Percentiles rank a stretch among this genome's conserved stretches.
Evolutionary conservation across 768 basidiomycete genomes (phyloP).

Genomic region (Serendipita indica): DNA sequence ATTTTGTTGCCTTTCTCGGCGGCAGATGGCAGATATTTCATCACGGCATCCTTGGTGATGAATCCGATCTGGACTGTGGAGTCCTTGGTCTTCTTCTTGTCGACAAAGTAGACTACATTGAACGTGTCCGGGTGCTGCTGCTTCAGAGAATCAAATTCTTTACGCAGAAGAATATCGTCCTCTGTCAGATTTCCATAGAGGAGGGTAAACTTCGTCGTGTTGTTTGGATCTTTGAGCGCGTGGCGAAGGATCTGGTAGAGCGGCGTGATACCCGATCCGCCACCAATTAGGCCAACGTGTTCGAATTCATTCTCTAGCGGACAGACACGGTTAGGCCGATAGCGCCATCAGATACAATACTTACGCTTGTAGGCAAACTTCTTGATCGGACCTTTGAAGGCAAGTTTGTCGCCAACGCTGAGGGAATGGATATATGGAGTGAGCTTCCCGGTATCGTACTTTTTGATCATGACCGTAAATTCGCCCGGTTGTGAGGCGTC

Average conservation of each 20-base stretch:
- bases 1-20: slow-evolving; percentile 56
- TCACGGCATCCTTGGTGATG: slow-evolving; percentile 56
- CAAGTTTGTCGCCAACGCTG: slow-evolving; percentile 65
- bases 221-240: slow-evolving; percentile 52
- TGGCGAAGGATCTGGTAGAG: slow-evolving; percentile 70
- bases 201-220: slow-evolving; percentile 91
- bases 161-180: slow-evolving; percentile 74
- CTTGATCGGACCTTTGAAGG: slow-evolving; percentile 79
- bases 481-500: slow-evolving; percentile 59
- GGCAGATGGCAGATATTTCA: slow-evolving; percentile 47
- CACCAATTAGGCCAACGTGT: slow-evolving; percentile 77
- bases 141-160: slow-evolving; percentile 57
- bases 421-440: slow-evolving; percentile 71
- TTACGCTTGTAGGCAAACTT: slow-evolving; percentile 79
- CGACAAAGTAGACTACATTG: slow-evolving; percentile 74
- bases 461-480: slow-evolving; percentile 70
- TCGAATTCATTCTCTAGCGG: slow-evolving; percentile 66
- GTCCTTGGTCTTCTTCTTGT: slow-evolving; percentile 31
- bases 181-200: slow-evolving; percentile 85
- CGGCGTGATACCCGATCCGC: slow-evolving; percentile 86
- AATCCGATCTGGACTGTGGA: slow-evolving; percentile 51
- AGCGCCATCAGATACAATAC: not conserved
- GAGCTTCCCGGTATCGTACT: slow-evolving; percentile 66
- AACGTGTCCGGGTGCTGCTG: slow-evolving; percentile 55
- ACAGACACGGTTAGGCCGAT: slow-evolving; percentile 9